phyloP scores from a whole-genome alignment of 768 basidiomycete species.

The Plicaturopsis crispa region DNA sequence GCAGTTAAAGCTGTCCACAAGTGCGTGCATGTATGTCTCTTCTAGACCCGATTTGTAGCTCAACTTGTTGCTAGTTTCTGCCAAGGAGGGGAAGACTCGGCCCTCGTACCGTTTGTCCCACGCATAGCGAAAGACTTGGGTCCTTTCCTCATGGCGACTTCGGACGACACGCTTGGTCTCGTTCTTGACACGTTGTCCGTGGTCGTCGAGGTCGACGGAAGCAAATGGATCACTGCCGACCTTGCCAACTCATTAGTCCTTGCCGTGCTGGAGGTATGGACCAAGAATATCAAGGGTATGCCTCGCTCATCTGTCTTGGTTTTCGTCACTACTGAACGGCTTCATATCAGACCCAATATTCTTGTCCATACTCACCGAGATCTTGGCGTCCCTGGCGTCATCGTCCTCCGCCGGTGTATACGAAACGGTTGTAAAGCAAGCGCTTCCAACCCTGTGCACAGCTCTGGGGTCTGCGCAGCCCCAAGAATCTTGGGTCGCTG shows the following conservation, averaged over 20 bases:
- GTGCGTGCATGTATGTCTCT: constrained; percentile 35
- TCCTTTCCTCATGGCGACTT: constrained; percentile 71
- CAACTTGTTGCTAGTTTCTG: constrained; percentile 46
- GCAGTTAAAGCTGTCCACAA: constrained; percentile 92
- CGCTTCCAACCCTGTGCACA: constrained; percentile 65
- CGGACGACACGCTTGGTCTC: constrained; percentile 84
- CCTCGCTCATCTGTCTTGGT: background rate
- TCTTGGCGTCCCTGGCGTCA: constrained; percentile 62
- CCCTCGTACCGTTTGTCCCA: constrained; percentile 55
- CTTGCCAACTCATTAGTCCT: constrained; percentile 59
- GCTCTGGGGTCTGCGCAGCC: constrained; percentile 51
- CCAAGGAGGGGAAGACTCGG: constrained; percentile 51
- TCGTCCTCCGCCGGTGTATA: constrained; percentile 57
- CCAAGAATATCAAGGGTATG: constrained; percentile 78
- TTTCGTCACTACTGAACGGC: constrained; percentile 2
- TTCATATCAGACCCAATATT: constrained; percentile 73
- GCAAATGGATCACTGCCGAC: constrained; percentile 64
- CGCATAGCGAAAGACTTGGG: constrained; percentile 77
- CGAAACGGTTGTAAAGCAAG: constrained; percentile 60
- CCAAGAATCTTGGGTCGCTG: constrained; percentile 67
- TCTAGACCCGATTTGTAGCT: background rate
- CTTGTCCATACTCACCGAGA: constrained; percentile 76
- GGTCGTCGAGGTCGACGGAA: constrained; percentile 65
- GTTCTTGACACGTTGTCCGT: constrained; percentile 82
- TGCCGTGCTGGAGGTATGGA: constrained; percentile 76